Evolutionary conservation across 345 rosid species (phyloP).

Genomic region (Gynandropsis gynandra): DNA sequence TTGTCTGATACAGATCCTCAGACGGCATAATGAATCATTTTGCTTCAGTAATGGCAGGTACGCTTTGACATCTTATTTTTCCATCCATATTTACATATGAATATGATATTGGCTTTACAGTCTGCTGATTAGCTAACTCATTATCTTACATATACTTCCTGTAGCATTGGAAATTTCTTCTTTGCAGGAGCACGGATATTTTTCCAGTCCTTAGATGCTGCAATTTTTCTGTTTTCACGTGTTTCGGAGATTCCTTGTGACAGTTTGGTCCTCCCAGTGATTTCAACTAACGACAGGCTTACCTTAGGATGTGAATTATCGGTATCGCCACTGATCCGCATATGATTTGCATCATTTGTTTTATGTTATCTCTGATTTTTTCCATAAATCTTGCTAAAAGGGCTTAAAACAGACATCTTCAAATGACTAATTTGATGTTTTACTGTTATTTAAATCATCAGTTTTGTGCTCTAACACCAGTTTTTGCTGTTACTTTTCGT

Average conservation of each 20-base stretch:
- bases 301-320: conserved; percentile 93
- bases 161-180: conserved; percentile 96
- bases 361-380: too few species aligned
- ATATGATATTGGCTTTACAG: too few species aligned
- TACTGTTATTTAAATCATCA: background rate
- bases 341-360: too few species aligned
- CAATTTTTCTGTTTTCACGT: conserved; percentile 93
- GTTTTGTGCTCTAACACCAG: background rate
- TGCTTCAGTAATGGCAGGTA: conserved; percentile 98
- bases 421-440: too few species aligned
- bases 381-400: background rate
- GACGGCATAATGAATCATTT: conserved; percentile 68
- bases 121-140: background rate
- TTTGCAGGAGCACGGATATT: conserved; percentile 96
- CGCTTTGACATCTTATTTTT: background rate
- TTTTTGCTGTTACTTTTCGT: too few species aligned
- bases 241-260: conserved; percentile 88
- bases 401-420: too few species aligned
- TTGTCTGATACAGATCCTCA: conserved; percentile 47
- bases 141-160: conserved; percentile 7
- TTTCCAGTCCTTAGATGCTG: conserved; percentile 97
- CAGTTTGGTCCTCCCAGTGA: conserved; percentile 88
- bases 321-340: conserved; percentile 43
- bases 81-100: background rate
- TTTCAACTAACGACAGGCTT: conserved; percentile 90